Evolutionary conservation across 202 grass and related monocot genomes (phyloP).

Genomic region (Setaria viridis): DNA sequence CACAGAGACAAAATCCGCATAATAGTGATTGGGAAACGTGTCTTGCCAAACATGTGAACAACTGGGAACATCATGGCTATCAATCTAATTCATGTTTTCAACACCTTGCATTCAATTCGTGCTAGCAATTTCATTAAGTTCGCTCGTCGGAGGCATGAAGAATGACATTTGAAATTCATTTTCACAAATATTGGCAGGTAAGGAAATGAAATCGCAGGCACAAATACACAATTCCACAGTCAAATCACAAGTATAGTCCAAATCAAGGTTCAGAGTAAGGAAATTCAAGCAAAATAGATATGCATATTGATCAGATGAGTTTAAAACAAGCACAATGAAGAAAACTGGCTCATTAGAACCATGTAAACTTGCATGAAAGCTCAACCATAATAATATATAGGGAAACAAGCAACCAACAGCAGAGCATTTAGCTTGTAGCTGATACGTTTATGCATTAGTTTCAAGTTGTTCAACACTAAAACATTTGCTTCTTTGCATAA

Average conservation of each 20-base stretch:
- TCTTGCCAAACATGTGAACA: not conserved
- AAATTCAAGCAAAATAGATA: constrained; percentile 4
- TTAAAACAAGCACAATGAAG: not conserved
- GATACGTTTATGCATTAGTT: not conserved
- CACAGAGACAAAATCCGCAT: not conserved
- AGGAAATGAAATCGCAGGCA: constrained; percentile 1
- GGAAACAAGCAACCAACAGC: not conserved
- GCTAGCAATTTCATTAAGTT: constrained; percentile 10
- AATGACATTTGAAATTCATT: constrained; percentile 2
- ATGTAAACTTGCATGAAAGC: constrained; percentile 9
- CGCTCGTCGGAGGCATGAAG: not conserved
- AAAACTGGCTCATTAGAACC: not conserved
- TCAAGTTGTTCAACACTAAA: not conserved
- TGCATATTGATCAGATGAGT: not conserved
- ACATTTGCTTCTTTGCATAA: not conserved
- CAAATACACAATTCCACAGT: not conserved
- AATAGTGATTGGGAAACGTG: not conserved
- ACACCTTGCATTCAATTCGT: not conserved
- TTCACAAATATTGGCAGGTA: constrained; percentile 19
- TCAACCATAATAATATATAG: not conserved
- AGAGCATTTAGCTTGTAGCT: not conserved
- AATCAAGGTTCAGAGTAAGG: not conserved
- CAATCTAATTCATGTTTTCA: constrained; percentile 9
- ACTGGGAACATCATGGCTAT: not conserved
- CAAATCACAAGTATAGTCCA: not conserved